A percentile compares a stretch with the other conserved stretches of the same genome.
Conservation (phyloP, 371 early-diverging fungal species). For the Mucor sp. region DNA sequence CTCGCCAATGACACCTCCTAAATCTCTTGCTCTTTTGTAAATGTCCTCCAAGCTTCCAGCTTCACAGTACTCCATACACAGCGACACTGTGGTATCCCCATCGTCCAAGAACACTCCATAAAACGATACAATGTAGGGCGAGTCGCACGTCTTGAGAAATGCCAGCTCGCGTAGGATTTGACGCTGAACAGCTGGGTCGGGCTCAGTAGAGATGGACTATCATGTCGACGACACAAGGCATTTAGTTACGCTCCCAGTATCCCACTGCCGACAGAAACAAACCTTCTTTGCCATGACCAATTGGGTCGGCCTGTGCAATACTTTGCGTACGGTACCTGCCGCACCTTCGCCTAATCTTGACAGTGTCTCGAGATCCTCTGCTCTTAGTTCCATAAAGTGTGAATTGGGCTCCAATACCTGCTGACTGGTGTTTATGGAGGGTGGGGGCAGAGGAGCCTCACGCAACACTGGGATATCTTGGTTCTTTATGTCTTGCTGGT, state of each 20-base stretch:
- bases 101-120: conserved; percentile 94
- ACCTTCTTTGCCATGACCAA: conserved; percentile 96
- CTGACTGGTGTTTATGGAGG: conserved; percentile 3
- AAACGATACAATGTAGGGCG: conserved; percentile 91
- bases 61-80: conserved; percentile 95
- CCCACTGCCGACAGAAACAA: conserved; percentile 11
- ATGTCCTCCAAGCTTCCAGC: conserved; percentile 83
- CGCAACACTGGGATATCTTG: conserved; percentile 32
- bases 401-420: conserved; percentile 1
- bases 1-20: conserved; percentile 74
- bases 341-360: conserved; percentile 90
- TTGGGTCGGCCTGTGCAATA: conserved; percentile 74
- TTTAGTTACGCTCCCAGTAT: background rate
- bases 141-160: conserved; percentile 86
- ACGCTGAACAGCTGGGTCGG: conserved; percentile 72
- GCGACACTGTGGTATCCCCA: conserved; percentile 82
- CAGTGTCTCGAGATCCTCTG: conserved; percentile 64
- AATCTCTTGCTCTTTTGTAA: conserved; percentile 68
- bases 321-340: conserved; percentile 92
- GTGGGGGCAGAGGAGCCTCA: conserved; percentile 42
- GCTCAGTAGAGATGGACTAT: conserved; percentile 68
- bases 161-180: conserved; percentile 92
- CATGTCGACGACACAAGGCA: background rate
- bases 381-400: conserved; percentile 48
- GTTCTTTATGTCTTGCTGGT: conserved; percentile 14